phyloP scores from a whole-genome alignment of 2,329 filamentous ascomycete species.

The Cytospora schulzeri region DNA sequence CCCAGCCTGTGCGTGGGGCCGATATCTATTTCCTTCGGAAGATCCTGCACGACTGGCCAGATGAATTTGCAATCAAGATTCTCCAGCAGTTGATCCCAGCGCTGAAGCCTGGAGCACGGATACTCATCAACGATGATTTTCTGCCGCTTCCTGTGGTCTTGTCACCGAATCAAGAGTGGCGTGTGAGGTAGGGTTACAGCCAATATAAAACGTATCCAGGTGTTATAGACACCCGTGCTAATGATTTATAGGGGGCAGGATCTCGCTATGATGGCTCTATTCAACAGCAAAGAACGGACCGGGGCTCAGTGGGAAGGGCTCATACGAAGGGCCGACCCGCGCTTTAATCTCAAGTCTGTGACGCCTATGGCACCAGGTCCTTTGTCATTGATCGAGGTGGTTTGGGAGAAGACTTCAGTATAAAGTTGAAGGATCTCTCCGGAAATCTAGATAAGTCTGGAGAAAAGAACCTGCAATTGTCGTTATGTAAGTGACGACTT shows the following conservation, averaged over 20 bases:
- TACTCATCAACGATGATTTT: slow-evolving; percentile 4
- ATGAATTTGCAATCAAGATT: background rate
- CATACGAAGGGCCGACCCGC: background rate
- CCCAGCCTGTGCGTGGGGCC: slow-evolving; percentile 1
- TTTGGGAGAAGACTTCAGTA: background rate
- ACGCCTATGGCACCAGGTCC: background rate
- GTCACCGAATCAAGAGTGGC: background rate
- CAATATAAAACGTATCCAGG: background rate
- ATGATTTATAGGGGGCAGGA: background rate
- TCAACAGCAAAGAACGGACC: background rate
- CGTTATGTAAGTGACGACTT: too few species aligned
- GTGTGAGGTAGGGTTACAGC: background rate
- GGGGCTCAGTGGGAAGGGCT: background rate
- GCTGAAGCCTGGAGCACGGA: slow-evolving; percentile 1
- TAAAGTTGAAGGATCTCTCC: background rate
- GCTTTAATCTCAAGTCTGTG: background rate
- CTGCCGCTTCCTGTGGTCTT: background rate
- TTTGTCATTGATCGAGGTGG: background rate
- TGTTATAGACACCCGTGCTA: background rate
- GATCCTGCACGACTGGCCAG: slow-evolving; percentile 8
- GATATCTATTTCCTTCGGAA: background rate
- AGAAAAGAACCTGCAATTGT: background rate
- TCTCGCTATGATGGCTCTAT: background rate
- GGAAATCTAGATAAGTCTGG: background rate
- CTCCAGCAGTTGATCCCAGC: background rate